These are phyloP conservation scores for Metschnikowia arizonensis DNA, from an alignment of 805 yeast genomes.

Conservation along the genomic window DNA sequence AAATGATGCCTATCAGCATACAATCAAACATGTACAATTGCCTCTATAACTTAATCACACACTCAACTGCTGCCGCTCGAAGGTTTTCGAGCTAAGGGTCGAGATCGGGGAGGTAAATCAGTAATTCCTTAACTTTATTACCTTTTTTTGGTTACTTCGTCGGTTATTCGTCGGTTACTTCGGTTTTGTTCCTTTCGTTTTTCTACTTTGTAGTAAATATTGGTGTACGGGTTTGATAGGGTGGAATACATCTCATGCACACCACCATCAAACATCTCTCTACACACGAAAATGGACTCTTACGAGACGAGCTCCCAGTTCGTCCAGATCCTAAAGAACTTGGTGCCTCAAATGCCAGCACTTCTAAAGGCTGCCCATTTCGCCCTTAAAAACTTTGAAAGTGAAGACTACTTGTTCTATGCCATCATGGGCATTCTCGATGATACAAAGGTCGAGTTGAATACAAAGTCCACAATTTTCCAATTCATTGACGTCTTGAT, in stretches of 20 bases:
- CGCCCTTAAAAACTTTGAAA: constrained; percentile 53
- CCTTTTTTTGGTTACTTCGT: no score
- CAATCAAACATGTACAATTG: neutral
- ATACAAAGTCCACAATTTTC: constrained; percentile 60
- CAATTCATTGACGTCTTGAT: constrained; percentile 67
- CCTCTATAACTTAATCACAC: neutral
- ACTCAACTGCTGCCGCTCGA: no score
- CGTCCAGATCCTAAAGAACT: constrained; percentile 55
- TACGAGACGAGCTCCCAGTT: constrained; percentile 82
- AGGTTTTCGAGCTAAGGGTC: no score
- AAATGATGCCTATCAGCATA: neutral
- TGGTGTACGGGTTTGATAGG: constrained; percentile 12
- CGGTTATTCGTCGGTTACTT: no score
- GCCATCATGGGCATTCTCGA: constrained; percentile 59
- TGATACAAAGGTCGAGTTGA: constrained; percentile 46
- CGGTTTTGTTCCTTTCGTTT: no score
- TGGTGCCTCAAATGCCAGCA: constrained; percentile 61
- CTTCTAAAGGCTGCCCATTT: constrained; percentile 51
- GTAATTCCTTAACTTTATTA: no score
- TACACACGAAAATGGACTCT: constrained; percentile 60
- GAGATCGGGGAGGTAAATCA: no score
- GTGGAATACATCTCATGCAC: neutral
- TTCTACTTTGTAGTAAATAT: no score
- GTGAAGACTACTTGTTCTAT: constrained; percentile 65
- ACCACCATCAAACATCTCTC: neutral